Evolutionary conservation across 106 monocot genomes (phyloP), one percentile per base, ranked within the genome.

Genomic region (Agapanthus africanus): DNA sequence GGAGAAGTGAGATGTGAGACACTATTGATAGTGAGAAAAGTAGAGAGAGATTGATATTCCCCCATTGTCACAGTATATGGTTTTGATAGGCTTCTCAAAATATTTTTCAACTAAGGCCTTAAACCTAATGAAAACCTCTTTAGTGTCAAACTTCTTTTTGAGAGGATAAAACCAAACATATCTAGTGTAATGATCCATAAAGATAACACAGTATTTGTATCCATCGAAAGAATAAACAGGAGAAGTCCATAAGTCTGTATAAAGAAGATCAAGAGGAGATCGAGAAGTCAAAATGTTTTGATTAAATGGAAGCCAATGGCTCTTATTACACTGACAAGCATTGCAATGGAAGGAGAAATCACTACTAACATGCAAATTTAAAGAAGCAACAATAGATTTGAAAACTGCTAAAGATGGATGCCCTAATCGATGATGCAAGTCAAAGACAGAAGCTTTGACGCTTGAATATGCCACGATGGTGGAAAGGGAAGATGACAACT

Each of bases 151-250:
- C 44, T 67, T 67, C 14, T 14, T 18, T 41, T 40, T 44, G 42
- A 67, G 67, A 10, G 67, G 67, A 30, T 67, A 67, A 1, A 67
- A 23, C 67, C 67, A 67, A 11, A 67, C 6, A 25, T 61, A 61
- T 0, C 31, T 30, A 11, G 32, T 34, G 61, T 30, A 61, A 28
- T 61, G 61, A 61, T 61, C 61, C 26, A 61, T 28, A 61, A 61
- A 61, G 31, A 35, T 35, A 28, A 61, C 61, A 61, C 44, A 67
- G 44, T 67, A 67, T 67, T 67, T 67, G 42, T 42, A 42, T 26
- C 41, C 41, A 67, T 67, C 67, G 44, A 61, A 7, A 40, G 21
- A 44, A 31, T 67, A 44, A 44, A 67, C 6, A 23, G 42, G 26
- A 6, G 44, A 67, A 18, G 67, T 67, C 42, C 42, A 40, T 13